Conservation (phyloP, 2,329 filamentous ascomycete genomes). For the Grosmannia huntii region DNA sequence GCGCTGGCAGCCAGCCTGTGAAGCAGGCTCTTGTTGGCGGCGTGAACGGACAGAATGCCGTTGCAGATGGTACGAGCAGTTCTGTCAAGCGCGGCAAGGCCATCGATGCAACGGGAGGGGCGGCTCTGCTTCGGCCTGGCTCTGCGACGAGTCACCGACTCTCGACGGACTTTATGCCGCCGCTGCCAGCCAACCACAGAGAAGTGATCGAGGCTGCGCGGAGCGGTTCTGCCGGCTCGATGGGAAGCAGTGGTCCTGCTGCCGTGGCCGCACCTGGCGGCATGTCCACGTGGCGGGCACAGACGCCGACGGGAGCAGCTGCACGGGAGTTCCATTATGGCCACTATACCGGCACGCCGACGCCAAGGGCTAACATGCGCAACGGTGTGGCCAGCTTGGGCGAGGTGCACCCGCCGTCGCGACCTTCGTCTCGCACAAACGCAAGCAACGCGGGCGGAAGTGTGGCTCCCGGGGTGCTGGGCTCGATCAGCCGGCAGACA, state of each 20-base stretch:
- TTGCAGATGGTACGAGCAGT: slow-evolving; percentile 37
- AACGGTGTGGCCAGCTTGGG: slow-evolving; percentile 27
- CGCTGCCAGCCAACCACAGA: slow-evolving; percentile 70
- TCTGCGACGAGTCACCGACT: slow-evolving; percentile 57
- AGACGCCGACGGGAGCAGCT: slow-evolving; percentile 3
- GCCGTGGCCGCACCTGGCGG: background rate
- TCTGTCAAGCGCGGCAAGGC: slow-evolving; percentile 26
- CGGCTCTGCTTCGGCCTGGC: slow-evolving; percentile 42
- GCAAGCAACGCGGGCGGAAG: slow-evolving; percentile 4
- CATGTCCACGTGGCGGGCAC: slow-evolving; percentile 1
- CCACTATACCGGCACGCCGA: slow-evolving; percentile 34
- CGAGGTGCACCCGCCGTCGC: slow-evolving; percentile 33
- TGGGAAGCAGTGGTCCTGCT: background rate
- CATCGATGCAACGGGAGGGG: slow-evolving; percentile 17
- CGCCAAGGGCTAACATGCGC: slow-evolving; percentile 35
- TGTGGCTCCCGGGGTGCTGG: background rate
- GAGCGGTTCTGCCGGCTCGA: slow-evolving; percentile 33
- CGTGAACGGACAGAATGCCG: slow-evolving; percentile 24
- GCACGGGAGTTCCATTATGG: slow-evolving; percentile 1
- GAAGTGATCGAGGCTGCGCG: slow-evolving; percentile 74
- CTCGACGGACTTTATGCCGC: slow-evolving; percentile 39
- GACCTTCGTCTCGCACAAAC: slow-evolving; percentile 19
- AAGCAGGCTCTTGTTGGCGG: slow-evolving; percentile 11
- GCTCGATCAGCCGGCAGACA: slow-evolving; percentile 46
- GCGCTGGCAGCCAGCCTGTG: background rate